phyloP scores from a whole-genome alignment of 345 rosid species.

The Populus tremula region DNA sequence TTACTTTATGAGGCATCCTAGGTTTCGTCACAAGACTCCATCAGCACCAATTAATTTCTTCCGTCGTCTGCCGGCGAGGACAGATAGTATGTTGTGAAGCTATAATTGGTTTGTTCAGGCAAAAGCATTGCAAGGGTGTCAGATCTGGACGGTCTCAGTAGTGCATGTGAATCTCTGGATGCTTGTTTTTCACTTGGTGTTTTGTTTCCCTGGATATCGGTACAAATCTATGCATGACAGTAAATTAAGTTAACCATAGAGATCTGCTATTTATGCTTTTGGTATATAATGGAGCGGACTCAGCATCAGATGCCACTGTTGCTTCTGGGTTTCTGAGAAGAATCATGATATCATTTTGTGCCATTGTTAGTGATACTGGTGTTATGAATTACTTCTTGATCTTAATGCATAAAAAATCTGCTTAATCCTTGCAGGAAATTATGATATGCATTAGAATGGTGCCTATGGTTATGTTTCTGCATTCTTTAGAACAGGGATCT shows the following conservation, averaged over 20 bases:
- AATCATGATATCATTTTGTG: not conserved
- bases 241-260: not conserved
- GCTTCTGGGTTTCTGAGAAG: not conserved
- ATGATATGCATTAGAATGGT: not conserved
- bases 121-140: conserved; percentile 6
- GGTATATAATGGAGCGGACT: not conserved
- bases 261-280: not conserved
- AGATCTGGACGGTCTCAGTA: conserved; percentile 9
- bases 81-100: conserved; percentile 29
- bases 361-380: not conserved
- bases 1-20: conserved; percentile 32
- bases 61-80: conserved; percentile 32
- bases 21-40: conserved; percentile 27
- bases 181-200: not conserved
- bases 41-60: conserved; percentile 29
- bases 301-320: not conserved
- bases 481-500: not conserved
- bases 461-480: not conserved
- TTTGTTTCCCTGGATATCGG: not conserved
- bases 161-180: conserved; percentile 22
- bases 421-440: not conserved
- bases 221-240: not conserved
- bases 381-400: not conserved
- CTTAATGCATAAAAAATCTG: not conserved
- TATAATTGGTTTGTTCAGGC: not conserved